Conservation (phyloP, 1,284 basidiomycete species). For the Boletus smithii region DNA sequence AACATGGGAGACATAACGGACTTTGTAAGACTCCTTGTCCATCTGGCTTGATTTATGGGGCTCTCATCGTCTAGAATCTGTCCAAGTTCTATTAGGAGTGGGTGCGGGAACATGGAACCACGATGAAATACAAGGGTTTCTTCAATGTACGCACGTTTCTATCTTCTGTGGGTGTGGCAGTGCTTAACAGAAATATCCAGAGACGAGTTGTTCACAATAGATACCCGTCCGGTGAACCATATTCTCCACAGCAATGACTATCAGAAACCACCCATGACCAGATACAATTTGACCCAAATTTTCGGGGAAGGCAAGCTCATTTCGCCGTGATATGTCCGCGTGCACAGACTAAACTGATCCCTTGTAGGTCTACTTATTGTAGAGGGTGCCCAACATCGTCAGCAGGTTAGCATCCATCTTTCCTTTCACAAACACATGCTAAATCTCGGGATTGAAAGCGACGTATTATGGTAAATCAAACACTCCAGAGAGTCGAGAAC, state of each 20-base stretch:
- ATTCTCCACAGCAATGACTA: slow-evolving; percentile 38
- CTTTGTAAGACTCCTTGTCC: not conserved
- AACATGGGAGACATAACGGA: slow-evolving; percentile 36
- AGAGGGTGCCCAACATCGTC: slow-evolving; percentile 29
- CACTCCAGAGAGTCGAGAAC: not conserved
- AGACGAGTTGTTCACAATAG: slow-evolving; percentile 32
- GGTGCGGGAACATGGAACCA: slow-evolving; percentile 52
- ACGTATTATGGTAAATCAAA: slow-evolving; percentile 22
- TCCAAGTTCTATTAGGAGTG: slow-evolving; percentile 45
- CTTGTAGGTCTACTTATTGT: slow-evolving; percentile 22
- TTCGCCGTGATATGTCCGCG: not conserved
- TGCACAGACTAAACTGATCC: not conserved
- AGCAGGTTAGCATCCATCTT: slow-evolving; percentile 18
- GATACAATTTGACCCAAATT: slow-evolving; percentile 20
- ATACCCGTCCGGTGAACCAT: slow-evolving; percentile 38
- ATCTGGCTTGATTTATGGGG: not conserved
- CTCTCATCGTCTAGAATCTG: not conserved
- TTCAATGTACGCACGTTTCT: slow-evolving; percentile 40
- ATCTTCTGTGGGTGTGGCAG: not conserved
- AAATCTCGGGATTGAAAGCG: slow-evolving; percentile 13
- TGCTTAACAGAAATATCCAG: not conserved
- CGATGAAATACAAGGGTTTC: slow-evolving; percentile 45
- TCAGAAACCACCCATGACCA: slow-evolving; percentile 31
- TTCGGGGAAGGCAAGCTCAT: slow-evolving; percentile 30
- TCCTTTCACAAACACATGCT: not conserved